Conservation (phyloP, 73 alveolate genomes). For the Tetrahymena elliotti region DNA sequence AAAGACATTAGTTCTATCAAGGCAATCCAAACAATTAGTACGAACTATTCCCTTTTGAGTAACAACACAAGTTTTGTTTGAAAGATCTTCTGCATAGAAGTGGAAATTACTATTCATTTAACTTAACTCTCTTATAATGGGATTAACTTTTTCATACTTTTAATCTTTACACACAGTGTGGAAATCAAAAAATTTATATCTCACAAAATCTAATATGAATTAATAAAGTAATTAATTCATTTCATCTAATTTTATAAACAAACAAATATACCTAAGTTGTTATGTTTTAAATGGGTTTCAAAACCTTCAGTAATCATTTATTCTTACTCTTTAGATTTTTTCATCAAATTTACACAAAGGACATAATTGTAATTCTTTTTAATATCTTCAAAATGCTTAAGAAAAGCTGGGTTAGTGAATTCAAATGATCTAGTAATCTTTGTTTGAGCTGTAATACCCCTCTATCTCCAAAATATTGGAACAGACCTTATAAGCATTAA, state of each 20-base stretch:
- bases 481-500: constrained; percentile 47
- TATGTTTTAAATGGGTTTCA: constrained; percentile 19
- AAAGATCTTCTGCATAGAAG: background rate
- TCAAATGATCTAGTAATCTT: constrained; percentile 60
- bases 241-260: too few relatives aligned
- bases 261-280: background rate
- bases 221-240: too few relatives aligned
- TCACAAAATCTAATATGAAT: background rate
- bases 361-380: constrained; percentile 60
- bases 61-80: constrained; percentile 9
- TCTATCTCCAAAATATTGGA: constrained; percentile 87
- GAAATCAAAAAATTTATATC: constrained; percentile 14
- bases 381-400: constrained; percentile 62
- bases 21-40: constrained; percentile 95
- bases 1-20: constrained; percentile 93
- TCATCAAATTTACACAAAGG: constrained; percentile 79
- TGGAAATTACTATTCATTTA: background rate
- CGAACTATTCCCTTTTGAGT: constrained; percentile 82
- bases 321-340: constrained; percentile 73
- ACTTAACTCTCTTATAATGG: background rate
- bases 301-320: constrained; percentile 67
- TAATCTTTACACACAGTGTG: constrained; percentile 11
- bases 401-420: constrained; percentile 47
- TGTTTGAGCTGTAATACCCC: constrained; percentile 80
- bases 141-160: constrained; percentile 27